Conservation (phyloP, 805 yeast species). For the Blastobotrys chiropterorum region DNA sequence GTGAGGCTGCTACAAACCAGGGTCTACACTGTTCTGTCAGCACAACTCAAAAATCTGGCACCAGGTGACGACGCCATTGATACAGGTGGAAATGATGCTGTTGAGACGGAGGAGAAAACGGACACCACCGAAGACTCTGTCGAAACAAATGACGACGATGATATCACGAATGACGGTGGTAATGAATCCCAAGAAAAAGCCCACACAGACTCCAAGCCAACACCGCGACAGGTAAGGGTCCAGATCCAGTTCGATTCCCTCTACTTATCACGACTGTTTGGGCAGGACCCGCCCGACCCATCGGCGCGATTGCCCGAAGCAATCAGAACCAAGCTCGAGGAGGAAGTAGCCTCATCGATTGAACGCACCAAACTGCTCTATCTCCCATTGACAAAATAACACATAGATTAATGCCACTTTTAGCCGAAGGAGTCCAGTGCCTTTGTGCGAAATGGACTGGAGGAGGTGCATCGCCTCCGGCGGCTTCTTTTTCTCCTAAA, state of each 20-base stretch:
- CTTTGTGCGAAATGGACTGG: too few species aligned
- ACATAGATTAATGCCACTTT: background rate
- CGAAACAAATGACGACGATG: background rate
- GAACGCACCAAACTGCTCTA: background rate
- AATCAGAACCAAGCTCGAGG: background rate
- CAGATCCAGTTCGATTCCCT: background rate
- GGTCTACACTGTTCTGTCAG: background rate
- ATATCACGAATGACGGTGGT: background rate
- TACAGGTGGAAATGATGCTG: too few species aligned
- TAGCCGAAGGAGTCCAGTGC: too few species aligned
- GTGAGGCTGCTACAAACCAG: background rate
- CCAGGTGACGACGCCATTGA: background rate
- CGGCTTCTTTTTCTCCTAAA: too few species aligned
- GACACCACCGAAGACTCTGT: background rate
- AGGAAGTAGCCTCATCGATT: background rate
- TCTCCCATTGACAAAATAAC: background rate
- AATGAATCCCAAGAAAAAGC: background rate
- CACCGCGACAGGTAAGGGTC: background rate
- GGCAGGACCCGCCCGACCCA: background rate
- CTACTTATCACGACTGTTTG: background rate
- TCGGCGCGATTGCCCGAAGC: background rate
- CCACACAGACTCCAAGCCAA: background rate
- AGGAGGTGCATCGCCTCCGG: too few species aligned
- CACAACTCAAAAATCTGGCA: background rate
- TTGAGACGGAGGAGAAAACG: background rate